Evolutionary conservation across 2,329 filamentous ascomycete genomes (phyloP), one percentile per base, ranked within the genome.

Genomic region (Beauveria caledonica): DNA sequence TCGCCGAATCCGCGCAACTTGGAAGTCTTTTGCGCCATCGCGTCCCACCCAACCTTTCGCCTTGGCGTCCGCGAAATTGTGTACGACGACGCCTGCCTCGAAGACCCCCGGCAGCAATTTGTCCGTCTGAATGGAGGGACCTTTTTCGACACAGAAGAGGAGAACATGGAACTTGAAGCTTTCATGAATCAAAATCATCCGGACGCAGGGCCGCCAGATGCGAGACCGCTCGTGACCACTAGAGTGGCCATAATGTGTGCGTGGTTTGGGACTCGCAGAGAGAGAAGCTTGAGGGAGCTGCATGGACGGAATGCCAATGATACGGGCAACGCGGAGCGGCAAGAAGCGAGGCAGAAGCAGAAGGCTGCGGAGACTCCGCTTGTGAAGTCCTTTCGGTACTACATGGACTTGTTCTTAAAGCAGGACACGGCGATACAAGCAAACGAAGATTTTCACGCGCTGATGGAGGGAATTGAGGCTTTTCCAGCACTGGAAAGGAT

Each of bases 1-100:
- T 76, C 73, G 6, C 69, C 76, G 5, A 77, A 74, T 54, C 69
- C 70, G 4, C 67, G 19, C 23, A 72, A 78, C 55, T 64, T 79
- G 6, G 49, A 70, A 3, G 73, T 74, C 5, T 69, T 75, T 23
- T 66, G 68, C 2, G 66, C 68, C 15, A 65, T 78, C 54, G 70
- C 76, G 9, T 63, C 71, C 10, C 71, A 77, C 62, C 68, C 72
- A 5, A 60, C 46, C 1, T 72, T 73, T 53, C 69, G 70, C 4
- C 50, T 64, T 1, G 44, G 62, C 1, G 66, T 78, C 8, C 62
- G 52, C 3, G 75, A 78, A 59, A 69, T 78, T 5, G 68, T 79
- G 39, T 77, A 71, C 71, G 71, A 77, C 25, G 72, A 75, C 55
- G 66, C 65, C 7, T 61, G 58, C 23, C 58, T 60, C 60, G 23